Conservation (phyloP, 179 eudicot species). For the Actinidia polygama region DNA sequence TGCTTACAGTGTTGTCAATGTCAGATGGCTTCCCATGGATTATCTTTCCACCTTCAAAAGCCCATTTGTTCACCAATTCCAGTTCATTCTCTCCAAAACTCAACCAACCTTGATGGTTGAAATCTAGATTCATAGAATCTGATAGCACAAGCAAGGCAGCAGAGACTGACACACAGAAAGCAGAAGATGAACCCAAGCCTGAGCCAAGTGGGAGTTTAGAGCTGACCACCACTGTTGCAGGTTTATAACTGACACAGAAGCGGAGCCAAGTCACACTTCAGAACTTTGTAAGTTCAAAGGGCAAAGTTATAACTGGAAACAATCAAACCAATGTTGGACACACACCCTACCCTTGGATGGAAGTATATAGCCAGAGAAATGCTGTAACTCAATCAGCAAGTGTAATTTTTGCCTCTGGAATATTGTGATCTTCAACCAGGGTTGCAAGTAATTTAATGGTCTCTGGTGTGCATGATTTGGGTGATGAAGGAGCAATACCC, state of each 20-base stretch:
- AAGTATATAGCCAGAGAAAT: constrained; percentile 84
- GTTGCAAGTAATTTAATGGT: constrained; percentile 48
- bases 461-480: constrained; percentile 69
- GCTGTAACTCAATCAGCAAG: constrained; percentile 82
- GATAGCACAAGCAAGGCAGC: constrained; percentile 80
- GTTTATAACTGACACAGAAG: constrained; percentile 59
- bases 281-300: constrained; percentile 9
- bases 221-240: constrained; percentile 70
- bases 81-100: constrained; percentile 62
- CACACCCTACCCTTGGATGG: constrained; percentile 84
- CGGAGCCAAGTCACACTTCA: constrained; percentile 22
- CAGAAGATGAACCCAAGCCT: constrained; percentile 97
- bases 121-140: constrained; percentile 53
- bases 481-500: constrained; percentile 50
- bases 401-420: constrained; percentile 77
- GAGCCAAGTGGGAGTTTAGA: constrained; percentile 92
- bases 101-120: constrained; percentile 64
- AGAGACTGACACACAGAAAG: constrained; percentile 85
- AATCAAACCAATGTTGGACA: constrained; percentile 19
- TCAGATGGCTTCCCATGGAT: constrained; percentile 98
- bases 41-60: constrained; percentile 94
- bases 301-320: neutral
- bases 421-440: constrained; percentile 63
- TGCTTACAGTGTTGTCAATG: constrained; percentile 96
- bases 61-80: constrained; percentile 88